Base-by-base conservation (phyloP, 164 flowering plant species). In the Macadamia tetraphylla region DNA sequence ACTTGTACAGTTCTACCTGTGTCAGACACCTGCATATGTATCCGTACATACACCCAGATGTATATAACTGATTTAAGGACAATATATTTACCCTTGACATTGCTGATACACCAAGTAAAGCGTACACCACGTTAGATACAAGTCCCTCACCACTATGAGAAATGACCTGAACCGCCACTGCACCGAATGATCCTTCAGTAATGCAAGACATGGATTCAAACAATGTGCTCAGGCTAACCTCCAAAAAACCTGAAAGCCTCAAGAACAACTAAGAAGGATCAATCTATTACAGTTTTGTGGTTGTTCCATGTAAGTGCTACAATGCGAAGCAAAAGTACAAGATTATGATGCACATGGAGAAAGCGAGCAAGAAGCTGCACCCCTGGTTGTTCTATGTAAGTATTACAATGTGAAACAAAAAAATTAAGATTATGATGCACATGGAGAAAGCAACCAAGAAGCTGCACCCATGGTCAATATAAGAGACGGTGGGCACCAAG, bases 51-150 rank as follows among this genome's bases (percentile, higher is more conserved):
- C 40, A 35, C 40, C 9, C 3, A 46, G 1, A 46, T 46, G 51
- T 46, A 8, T 8, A 8, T 46, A 46, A 46, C 13, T 46, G 13
- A 56, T 14, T 6, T 15, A 56, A 61, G 17, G 60, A 68, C 29
- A 49, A 31, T 48, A 43, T 23, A 64, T 64, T 77, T 90, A 94
- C 99, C 97, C 97, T 85, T 70, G 99, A 90, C 93, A 94, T 90
- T 70, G 97, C 99, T 10, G 97, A 86, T 69, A 90, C 90, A 66
- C 99, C 97, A 75, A 94, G 99, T 71, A 94, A 82, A 72, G 99
- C 99, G 75, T 94, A 94, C 58, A 94, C 77, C 66, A 94, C 78
- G 71, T 88, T 92, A 23, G 97, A 92, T 49, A 94, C 82, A 29
- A 94, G 87, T 70, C 97, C 97, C 78, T 94, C 99, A 40, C 97